A percentile compares a stretch with the other conserved stretches of the same genome.
phyloP scores from a whole-genome alignment of 768 basidiomycete species.

The Cyclocybe aegerita region DNA sequence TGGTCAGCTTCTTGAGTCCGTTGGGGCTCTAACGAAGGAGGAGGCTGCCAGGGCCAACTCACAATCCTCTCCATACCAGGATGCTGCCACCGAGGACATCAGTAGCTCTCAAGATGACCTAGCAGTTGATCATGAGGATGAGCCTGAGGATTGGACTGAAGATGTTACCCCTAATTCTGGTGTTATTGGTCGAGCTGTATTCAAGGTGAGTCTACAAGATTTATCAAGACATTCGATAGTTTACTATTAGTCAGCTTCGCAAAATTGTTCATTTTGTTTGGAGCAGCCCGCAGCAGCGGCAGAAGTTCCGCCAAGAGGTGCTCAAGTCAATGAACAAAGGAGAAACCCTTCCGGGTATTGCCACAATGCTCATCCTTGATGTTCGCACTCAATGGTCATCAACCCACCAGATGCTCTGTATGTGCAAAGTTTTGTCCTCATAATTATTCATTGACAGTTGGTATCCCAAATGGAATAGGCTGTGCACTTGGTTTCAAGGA shows the following conservation, averaged over 20 bases:
- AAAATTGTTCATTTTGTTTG: slow-evolving; percentile 17
- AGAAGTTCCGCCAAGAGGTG: slow-evolving; percentile 16
- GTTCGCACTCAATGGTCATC: slow-evolving; percentile 29
- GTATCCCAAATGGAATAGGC: slow-evolving; percentile 11
- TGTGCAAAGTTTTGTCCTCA: slow-evolving; percentile 1
- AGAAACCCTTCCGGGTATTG: not conserved
- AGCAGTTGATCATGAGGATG: too few relatives aligned
- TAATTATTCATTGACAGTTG: not conserved
- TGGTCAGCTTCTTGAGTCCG: not conserved
- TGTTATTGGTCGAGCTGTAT: slow-evolving; percentile 6
- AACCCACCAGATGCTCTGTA: slow-evolving; percentile 29
- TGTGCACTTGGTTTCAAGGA: slow-evolving; percentile 18
- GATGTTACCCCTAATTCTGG: too few relatives aligned
- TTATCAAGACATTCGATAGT: not conserved
- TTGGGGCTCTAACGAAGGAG: too few relatives aligned
- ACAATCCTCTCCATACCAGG: slow-evolving; percentile 6
- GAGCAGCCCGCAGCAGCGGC: slow-evolving; percentile 17
- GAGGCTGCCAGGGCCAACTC: not conserved
- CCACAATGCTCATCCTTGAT: slow-evolving; percentile 28
- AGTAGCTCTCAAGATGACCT: not conserved
- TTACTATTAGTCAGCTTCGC: slow-evolving; percentile 16
- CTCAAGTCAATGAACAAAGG: not conserved
- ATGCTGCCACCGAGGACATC: too few relatives aligned
- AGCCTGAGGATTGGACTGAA: too few relatives aligned
- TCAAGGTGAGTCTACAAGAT: slow-evolving; percentile 5